Conservation (phyloP, 805 yeast species). For the Yamadazyma sp. region DNA sequence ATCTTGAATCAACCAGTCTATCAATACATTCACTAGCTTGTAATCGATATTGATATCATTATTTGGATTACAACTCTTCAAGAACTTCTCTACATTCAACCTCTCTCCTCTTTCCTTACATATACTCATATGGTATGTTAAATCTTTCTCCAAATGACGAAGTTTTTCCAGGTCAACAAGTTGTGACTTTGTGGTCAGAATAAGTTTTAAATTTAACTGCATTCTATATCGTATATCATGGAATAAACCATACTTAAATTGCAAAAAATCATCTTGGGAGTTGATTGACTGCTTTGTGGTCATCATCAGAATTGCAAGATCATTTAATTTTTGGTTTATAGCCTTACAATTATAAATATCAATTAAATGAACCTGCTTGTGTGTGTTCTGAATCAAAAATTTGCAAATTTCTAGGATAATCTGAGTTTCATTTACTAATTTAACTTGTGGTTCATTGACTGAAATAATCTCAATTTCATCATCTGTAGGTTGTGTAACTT, state of each 20-base stretch:
- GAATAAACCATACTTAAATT: conserved; percentile 15
- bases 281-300: neutral
- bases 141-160: conserved; percentile 6
- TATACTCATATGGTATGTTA: too few species aligned
- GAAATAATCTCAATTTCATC: conserved; percentile 12
- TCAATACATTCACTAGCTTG: conserved; percentile 23
- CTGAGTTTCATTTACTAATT: conserved; percentile 21
- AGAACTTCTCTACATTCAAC: conserved; percentile 10
- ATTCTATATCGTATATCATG: conserved; percentile 26
- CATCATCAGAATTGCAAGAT: conserved; percentile 11
- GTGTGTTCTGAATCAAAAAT: conserved; percentile 17
- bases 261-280: conserved; percentile 2
- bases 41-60: conserved; percentile 13
- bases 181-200: conserved; percentile 23
- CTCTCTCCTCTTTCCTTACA: conserved; percentile 1
- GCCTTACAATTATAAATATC: conserved; percentile 19
- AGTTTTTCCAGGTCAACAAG: conserved; percentile 18
- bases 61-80: conserved; percentile 7
- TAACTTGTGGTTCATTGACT: conserved; percentile 6
- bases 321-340: conserved; percentile 17
- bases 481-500: neutral
- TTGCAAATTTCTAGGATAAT: conserved; percentile 20
- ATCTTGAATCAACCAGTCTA: conserved; percentile 20
- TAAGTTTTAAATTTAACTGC: conserved; percentile 20
- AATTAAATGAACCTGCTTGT: conserved; percentile 16